These are phyloP conservation scores for Aphanomyces invadans DNA, from an alignment of 352 stramenopile genomes.

Conservation along the genomic window DNA sequence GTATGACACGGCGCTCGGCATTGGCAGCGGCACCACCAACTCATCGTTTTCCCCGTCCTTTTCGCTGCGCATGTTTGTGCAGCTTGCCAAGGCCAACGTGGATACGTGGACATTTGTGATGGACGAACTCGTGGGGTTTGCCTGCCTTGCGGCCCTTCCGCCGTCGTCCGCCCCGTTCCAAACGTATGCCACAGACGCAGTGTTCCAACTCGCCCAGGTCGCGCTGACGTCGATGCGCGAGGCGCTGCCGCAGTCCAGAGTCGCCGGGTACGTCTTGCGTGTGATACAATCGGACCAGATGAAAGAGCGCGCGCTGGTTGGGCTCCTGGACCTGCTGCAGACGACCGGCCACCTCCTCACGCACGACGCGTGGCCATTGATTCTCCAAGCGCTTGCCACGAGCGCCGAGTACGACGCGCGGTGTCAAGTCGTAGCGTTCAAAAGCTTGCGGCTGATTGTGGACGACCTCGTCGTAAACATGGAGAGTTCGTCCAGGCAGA, in stretches of 20 bases:
- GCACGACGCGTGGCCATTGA: conserved; percentile 53
- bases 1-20: conserved; percentile 72
- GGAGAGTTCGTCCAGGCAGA: conserved; percentile 48
- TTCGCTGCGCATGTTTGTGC: conserved; percentile 70
- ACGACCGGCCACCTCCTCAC: conserved; percentile 58
- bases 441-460: conserved; percentile 94
- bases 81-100: conserved; percentile 62
- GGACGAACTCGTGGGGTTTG: conserved; percentile 63
- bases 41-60: conserved; percentile 59
- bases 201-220: conserved; percentile 71
- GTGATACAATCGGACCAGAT: conserved; percentile 55
- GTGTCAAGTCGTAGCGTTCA: conserved; percentile 87
- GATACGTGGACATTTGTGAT: conserved; percentile 64
- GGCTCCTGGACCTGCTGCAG: conserved; percentile 72
- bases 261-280: conserved; percentile 51
- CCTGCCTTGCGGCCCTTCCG: conserved; percentile 40
- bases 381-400: conserved; percentile 59
- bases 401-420: conserved; percentile 57
- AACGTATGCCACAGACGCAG: conserved; percentile 64
- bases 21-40: conserved; percentile 49
- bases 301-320: conserved; percentile 61
- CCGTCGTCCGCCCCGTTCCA: conserved; percentile 53
- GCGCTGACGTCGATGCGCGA: conserved; percentile 50
- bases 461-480: conserved; percentile 93
- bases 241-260: conserved; percentile 42